Conservation (phyloP, 2,329 filamentous ascomycete genomes). For the Aspergillus arachidicola region DNA sequence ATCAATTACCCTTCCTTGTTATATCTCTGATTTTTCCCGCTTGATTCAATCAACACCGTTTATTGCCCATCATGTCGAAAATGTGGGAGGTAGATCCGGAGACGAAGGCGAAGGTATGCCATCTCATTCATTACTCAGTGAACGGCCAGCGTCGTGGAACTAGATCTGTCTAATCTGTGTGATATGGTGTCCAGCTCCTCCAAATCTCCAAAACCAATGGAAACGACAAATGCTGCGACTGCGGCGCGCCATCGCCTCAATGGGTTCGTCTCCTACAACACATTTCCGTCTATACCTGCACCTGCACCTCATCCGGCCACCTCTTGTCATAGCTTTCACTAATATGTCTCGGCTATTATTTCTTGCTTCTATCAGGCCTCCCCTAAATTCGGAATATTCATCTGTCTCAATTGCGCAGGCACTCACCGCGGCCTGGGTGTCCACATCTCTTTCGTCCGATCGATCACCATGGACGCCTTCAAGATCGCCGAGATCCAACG, state of each 20-base stretch:
- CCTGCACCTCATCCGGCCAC: background rate
- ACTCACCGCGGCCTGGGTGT: conserved; percentile 93
- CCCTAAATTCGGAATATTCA: conserved; percentile 98
- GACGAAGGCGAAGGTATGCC: conserved; percentile 83
- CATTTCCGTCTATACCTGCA: conserved; percentile 4
- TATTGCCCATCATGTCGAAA: conserved; percentile 57
- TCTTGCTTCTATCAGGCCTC: conserved; percentile 56
- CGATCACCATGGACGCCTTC: conserved; percentile 98
- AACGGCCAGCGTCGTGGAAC: background rate
- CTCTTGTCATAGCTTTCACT: background rate
- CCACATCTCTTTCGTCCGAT: conserved; percentile 97
- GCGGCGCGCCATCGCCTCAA: conserved; percentile 92
- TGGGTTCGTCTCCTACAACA: conserved; percentile 66
- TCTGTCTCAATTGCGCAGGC: conserved; percentile 94
- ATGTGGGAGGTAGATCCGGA: conserved; percentile 99
- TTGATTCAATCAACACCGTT: background rate
- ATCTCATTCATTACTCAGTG: background rate
- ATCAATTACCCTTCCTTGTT: background rate
- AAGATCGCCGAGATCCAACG: conserved; percentile 89
- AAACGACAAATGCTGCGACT: conserved; percentile 93
- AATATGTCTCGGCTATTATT: background rate
- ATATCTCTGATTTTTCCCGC: background rate
- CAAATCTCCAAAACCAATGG: conserved; percentile 86
- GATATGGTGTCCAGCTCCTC: conserved; percentile 65
- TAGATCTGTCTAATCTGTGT: background rate